phyloP scores from a whole-genome alignment of 345 rosid species.

The Rubroshorea leprosula region DNA sequence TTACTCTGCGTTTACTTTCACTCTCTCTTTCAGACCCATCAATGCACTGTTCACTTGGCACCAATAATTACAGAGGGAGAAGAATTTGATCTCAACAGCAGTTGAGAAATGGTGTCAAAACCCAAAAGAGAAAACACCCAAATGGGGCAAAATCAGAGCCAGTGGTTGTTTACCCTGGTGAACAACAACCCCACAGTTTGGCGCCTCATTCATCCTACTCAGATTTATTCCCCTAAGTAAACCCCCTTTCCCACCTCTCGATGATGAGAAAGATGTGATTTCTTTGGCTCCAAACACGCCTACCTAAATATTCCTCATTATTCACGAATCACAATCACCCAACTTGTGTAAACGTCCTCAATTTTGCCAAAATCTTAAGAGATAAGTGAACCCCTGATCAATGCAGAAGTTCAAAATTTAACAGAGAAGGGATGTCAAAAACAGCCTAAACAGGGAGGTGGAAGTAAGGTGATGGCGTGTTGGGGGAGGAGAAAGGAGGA shows the following conservation, averaged over 20 bases:
- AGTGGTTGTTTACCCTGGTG: constrained; percentile 11
- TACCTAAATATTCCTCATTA: constrained; percentile 24
- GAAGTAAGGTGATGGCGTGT: constrained; percentile 19
- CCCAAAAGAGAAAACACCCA: not conserved
- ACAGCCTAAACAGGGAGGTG: constrained; percentile 7
- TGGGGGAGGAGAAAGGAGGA: constrained; percentile 17
- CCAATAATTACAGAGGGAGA: not conserved
- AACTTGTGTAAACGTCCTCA: not conserved
- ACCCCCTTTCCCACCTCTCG: no score
- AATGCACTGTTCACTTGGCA: not conserved
- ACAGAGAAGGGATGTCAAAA: no score
- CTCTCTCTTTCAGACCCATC: not conserved
- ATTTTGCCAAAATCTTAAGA: not conserved
- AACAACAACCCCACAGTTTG: constrained; percentile 26
- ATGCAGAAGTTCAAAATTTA: no score
- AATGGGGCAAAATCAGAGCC: constrained; percentile 14
- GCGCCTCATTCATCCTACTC: not conserved
- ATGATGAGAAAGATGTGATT: constrained; percentile 17
- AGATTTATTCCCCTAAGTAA: constrained; percentile 7
- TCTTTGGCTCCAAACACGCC: constrained; percentile 10
- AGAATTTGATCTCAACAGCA: not conserved
- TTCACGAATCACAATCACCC: constrained; percentile 2
- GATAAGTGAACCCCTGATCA: not conserved
- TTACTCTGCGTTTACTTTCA: not conserved
- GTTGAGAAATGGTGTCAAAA: not conserved